Conservation (phyloP, 148 eudicot genomes). For the Heliosperma pusillum region DNA sequence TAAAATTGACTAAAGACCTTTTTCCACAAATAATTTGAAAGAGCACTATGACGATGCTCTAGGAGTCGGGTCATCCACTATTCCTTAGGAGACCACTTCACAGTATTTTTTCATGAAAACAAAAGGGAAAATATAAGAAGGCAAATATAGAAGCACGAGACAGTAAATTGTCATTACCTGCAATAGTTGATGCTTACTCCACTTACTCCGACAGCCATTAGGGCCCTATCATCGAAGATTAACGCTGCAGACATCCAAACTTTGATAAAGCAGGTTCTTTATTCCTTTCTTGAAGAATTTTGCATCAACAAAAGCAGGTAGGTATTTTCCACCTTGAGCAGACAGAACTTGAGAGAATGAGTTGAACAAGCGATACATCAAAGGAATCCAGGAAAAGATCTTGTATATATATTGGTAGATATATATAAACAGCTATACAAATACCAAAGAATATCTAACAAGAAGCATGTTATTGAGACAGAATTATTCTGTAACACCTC, state of each 20-base stretch:
- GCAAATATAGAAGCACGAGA: slow-evolving; percentile 5
- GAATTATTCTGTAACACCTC: slow-evolving; percentile 14
- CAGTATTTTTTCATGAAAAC: slow-evolving; percentile 2
- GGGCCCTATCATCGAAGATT: not conserved
- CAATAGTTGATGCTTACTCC: not conserved
- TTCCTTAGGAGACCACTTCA: slow-evolving; percentile 10
- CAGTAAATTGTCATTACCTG: not conserved
- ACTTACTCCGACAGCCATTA: not conserved
- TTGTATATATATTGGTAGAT: not conserved
- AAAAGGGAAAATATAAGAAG: not conserved
- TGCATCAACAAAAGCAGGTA: not conserved
- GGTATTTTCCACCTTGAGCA: not conserved
- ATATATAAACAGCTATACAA: slow-evolving; percentile 9
- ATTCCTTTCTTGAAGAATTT: slow-evolving; percentile 9
- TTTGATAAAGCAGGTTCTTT: slow-evolving; percentile 12
- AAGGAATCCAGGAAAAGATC: slow-evolving; percentile 14
- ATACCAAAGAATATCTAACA: not conserved
- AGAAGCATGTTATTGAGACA: slow-evolving; percentile 12
- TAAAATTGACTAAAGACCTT: slow-evolving; percentile 1
- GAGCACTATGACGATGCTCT: slow-evolving; percentile 15
- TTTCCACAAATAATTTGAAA: slow-evolving; percentile 6
- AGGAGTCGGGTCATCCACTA: slow-evolving; percentile 16
- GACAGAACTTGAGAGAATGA: slow-evolving; percentile 6
- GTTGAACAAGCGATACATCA: slow-evolving; percentile 7
- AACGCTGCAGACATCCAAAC: slow-evolving; percentile 7